Evolutionary conservation across 1,284 basidiomycete genomes (phyloP), one percentile per base, ranked within the genome.

Genomic region (Takashimella koratensis): DNA sequence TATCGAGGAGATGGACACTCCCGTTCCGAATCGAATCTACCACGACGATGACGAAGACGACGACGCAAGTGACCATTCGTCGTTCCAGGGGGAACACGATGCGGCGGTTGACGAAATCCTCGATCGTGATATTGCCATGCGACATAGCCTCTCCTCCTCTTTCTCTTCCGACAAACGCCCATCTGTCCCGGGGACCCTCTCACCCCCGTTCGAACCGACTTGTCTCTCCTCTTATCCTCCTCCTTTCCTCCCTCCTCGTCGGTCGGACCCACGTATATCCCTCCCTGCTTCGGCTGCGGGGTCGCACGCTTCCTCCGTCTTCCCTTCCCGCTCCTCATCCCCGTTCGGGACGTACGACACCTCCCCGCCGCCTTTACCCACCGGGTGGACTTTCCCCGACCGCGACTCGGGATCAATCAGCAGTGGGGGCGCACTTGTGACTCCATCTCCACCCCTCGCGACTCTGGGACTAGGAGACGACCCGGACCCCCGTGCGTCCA

Each of bases 1-100:
- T 3, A 60, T 60, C 1, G 44, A 59, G 24, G 60, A 59, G 13
- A 40, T 54, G 4, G 53, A 56, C 20, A 36, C 62, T 16, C 30
- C 16, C 30, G 30, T 16, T 36, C 30, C 16, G 30, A 36, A 36
- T 36, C 30, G 16, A 16, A 36, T 16, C 10, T 8, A 36, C 30
- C 30, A 36, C 16, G 16, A 8, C 16, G 30, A 36, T 8, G 30
- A 36, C 30, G 30, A 16, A 36, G 10, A 8, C 30, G 30, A 36
- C 16, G 30, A 36, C 16, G 30, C 16, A 36, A 36, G 30, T 36
- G 10, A 36, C 8, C 10, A 16, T 36, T 36, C 30, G 16, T 36
- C 30, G 8, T 36, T 36, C 30, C 30, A 36, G 8, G 30, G 30
- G 16, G 16, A 36, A 8, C 10, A 36, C 8, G 16, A 36, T 36